These are phyloP conservation scores for Alternaria gansuensis DNA, from an alignment of 2,329 filamentous ascomycete species.

Conservation along the genomic window DNA sequence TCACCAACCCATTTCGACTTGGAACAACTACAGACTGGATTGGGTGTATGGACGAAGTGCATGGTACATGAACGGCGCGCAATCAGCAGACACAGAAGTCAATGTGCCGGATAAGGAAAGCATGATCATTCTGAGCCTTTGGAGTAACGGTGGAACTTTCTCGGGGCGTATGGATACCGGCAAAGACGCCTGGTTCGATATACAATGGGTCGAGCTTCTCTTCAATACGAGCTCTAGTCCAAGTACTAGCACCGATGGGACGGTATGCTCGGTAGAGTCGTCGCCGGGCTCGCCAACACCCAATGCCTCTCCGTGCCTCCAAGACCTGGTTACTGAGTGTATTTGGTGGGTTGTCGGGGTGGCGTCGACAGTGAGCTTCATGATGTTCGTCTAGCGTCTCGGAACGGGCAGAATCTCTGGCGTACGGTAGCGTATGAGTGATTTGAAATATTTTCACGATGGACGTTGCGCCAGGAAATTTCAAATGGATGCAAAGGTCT, in stretches of 20 bases:
- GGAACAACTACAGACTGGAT: slow-evolving; percentile 26
- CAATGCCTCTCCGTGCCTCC: neutral
- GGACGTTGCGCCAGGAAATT: neutral
- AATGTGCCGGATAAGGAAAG: slow-evolving; percentile 21
- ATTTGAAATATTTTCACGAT: neutral
- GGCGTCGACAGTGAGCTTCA: neutral
- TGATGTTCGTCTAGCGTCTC: neutral
- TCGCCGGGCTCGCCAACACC: slow-evolving; percentile 12
- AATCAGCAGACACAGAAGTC: slow-evolving; percentile 12
- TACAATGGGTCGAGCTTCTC: slow-evolving; percentile 26
- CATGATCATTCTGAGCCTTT: slow-evolving; percentile 21
- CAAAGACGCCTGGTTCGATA: slow-evolving; percentile 20
- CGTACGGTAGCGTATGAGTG: neutral
- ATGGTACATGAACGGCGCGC: slow-evolving; percentile 23
- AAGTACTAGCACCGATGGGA: accelerated
- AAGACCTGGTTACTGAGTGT: neutral
- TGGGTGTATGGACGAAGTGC: slow-evolving; percentile 18
- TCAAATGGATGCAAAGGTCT: too few species aligned
- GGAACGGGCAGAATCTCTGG: neutral
- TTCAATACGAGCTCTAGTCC: slow-evolving; percentile 16
- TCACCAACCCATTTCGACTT: slow-evolving; percentile 5
- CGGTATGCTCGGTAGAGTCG: slow-evolving; percentile 10
- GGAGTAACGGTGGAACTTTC: slow-evolving; percentile 24
- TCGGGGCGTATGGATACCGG: slow-evolving; percentile 20
- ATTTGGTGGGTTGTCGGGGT: slow-evolving; percentile 3